Evolutionary conservation across 1,284 basidiomycete genomes (phyloP).

Genomic region (Leccinum fuscescens): DNA sequence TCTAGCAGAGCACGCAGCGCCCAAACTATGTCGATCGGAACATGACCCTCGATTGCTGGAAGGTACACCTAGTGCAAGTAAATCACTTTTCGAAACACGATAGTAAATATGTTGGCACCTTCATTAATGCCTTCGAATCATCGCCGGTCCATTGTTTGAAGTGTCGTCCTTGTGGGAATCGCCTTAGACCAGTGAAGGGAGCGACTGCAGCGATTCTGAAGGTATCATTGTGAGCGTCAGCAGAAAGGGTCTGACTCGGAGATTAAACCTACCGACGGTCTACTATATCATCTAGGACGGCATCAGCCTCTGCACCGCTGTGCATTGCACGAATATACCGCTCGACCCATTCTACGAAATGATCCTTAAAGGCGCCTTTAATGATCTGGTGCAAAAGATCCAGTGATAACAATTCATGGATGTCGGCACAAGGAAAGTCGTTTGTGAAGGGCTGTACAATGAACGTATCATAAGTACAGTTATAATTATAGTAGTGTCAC

Average conservation of each 20-base stretch:
- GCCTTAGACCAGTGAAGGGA: conserved; percentile 6
- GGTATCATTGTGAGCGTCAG: too few species aligned
- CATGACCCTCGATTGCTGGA: not conserved
- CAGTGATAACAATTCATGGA: not conserved
- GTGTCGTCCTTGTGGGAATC: conserved; percentile 19
- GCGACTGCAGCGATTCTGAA: conserved; percentile 12
- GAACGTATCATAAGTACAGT: not conserved
- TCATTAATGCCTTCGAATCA: not conserved
- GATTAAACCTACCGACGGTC: too few species aligned
- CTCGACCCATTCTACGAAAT: conserved; percentile 5
- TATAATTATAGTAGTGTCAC: not conserved
- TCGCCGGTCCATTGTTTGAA: conserved; percentile 8
- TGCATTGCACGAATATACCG: not conserved
- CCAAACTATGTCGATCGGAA: not conserved
- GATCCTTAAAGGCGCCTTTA: conserved; percentile 3
- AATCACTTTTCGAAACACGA: not conserved
- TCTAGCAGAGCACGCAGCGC: not conserved
- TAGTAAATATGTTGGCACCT: not conserved
- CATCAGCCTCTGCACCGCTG: too few species aligned
- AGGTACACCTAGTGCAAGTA: not conserved
- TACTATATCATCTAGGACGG: too few species aligned
- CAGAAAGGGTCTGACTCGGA: too few species aligned
- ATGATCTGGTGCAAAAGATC: conserved; percentile 9
- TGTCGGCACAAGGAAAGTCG: conserved; percentile 3
- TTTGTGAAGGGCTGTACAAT: conserved; percentile 7